Evolutionary conservation across 2,329 filamentous ascomycete genomes (phyloP), one percentile per base, ranked within the genome.

Genomic region (Gnomoniopsis sp.): DNA sequence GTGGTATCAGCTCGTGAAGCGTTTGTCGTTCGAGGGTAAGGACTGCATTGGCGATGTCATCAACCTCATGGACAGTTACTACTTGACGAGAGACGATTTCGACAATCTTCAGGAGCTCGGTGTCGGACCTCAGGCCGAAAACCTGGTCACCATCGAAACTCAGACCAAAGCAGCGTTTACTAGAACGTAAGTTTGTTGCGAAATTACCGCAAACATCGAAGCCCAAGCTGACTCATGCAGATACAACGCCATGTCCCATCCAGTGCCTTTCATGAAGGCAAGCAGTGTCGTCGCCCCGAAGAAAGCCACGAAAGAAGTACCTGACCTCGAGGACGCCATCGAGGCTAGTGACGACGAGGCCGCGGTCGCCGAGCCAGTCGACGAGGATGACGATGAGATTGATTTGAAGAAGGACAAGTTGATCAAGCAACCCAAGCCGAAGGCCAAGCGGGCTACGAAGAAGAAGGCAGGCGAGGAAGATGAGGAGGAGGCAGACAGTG

Each of bases 1-100:
- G 1, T 98, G 93, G 91, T 83, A 89, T 49, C 85, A 88, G 68
- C 81, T 93, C 22, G 81, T 96, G 64, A 87, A 89, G 66, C 83
- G 85, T 59, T 78, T 99, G 55, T 84, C 91, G 66, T 72, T 77
- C 0, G 88, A 96, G 58, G 95, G 95, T 66, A 95, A 91, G 68
- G 92, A 96, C 1, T 83, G 84, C 8, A 88, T 97, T 4, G 81
- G 84, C 1, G 88, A 90, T 2, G 88, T 97, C 55, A 99, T 99
- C 68, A 86, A 95, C 55, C 80, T 97, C 55, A 98, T 99, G 95
- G 95, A 99, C 70, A 92, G 88, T 70, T 99, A 99, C 75, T 99
- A 88, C 73, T 79, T 99, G 58, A 98, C 95, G 0, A 88, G 89
- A 62, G 95, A 99, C 23, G 95, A 99, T 71, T 96, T 93, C 72